Percentiles rank a stretch among this genome's conserved stretches.
These are phyloP conservation scores for Zasmidium citrigriseum DNA, from an alignment of 2,329 filamentous ascomycete species.

Conservation along the genomic window DNA sequence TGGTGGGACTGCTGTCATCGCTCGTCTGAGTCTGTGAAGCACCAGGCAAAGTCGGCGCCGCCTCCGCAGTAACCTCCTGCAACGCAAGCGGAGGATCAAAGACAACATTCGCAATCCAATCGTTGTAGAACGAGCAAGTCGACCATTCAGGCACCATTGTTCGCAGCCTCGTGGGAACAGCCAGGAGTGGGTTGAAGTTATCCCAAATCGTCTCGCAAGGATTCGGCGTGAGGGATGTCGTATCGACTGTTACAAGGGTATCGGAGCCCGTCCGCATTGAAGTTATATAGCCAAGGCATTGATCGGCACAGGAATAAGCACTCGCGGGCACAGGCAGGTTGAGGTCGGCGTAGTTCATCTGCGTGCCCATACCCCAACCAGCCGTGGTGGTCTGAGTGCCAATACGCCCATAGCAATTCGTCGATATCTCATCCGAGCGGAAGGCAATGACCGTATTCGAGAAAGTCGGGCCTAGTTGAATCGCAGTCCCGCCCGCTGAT, in stretches of 20 bases:
- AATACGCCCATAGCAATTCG: no score
- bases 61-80: not conserved
- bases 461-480: no score
- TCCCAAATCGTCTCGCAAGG: slow-evolving; percentile 21
- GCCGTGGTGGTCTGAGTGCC: no score
- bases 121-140: slow-evolving; percentile 15
- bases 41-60: no score
- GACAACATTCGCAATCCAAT: slow-evolving; percentile 9
- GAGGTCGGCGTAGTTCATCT: slow-evolving; percentile 24
- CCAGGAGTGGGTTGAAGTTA: slow-evolving; percentile 21
- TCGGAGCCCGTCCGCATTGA: no score
- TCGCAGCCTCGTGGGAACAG: slow-evolving; percentile 16
- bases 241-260: not conserved
- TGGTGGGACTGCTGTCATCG: no score
- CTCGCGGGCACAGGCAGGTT: slow-evolving; percentile 22
- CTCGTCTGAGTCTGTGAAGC: no score
- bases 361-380: no score
- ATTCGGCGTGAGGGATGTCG: slow-evolving; percentile 1
- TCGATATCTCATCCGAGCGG: no score
- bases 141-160: slow-evolving; percentile 15
- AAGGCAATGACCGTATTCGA: no score
- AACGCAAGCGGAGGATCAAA: slow-evolving; percentile 21
- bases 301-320: slow-evolving; percentile 22
- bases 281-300: no score
- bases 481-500: no score